Evolutionary conservation across 2,329 filamentous ascomycete species (phyloP).

Genomic region (Bipolaris victoriae): DNA sequence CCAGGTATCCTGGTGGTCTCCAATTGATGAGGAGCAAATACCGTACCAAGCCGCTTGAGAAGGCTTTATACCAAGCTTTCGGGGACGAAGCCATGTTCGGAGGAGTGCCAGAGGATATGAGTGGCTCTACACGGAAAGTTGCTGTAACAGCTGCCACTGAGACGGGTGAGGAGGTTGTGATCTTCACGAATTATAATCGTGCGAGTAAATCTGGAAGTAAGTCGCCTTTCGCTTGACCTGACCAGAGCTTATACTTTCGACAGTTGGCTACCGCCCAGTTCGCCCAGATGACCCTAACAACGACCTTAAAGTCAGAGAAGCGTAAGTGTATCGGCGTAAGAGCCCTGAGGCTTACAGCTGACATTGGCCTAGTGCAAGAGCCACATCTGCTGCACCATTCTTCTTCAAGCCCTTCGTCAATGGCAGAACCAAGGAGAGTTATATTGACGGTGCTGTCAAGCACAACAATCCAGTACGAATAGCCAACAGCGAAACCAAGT

Average conservation of each 20-base stretch:
- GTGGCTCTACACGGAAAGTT: constrained; percentile 14
- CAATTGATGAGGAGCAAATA: constrained; percentile 37
- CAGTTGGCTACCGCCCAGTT: too few species aligned
- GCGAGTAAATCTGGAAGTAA: constrained; percentile 31
- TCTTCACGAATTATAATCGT: constrained; percentile 57
- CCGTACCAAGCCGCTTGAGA: constrained; percentile 1
- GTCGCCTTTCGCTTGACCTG: too few species aligned
- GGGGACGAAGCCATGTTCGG: constrained; percentile 39
- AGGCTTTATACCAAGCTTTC: constrained; percentile 8
- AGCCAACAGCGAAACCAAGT: constrained; percentile 52
- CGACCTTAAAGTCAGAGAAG: constrained; percentile 57
- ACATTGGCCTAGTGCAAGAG: constrained; percentile 43
- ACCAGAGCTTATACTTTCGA: too few species aligned
- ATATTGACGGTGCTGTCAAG: constrained; percentile 54
- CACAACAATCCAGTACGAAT: constrained; percentile 56
- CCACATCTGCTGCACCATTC: constrained; percentile 53
- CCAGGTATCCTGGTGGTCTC: constrained; percentile 43
- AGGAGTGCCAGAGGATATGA: constrained; percentile 16
- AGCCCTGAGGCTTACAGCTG: not conserved
- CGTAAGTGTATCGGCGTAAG: constrained; percentile 23
- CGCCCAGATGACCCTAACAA: constrained; percentile 22
- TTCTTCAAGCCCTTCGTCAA: constrained; percentile 56
- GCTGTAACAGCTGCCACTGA: not conserved
- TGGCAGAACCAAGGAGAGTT: constrained; percentile 49
- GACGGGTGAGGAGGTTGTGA: too few species aligned